Evolutionary conservation across 2,329 filamentous ascomycete species (phyloP).

Genomic region (Aspergillus sp.): DNA sequence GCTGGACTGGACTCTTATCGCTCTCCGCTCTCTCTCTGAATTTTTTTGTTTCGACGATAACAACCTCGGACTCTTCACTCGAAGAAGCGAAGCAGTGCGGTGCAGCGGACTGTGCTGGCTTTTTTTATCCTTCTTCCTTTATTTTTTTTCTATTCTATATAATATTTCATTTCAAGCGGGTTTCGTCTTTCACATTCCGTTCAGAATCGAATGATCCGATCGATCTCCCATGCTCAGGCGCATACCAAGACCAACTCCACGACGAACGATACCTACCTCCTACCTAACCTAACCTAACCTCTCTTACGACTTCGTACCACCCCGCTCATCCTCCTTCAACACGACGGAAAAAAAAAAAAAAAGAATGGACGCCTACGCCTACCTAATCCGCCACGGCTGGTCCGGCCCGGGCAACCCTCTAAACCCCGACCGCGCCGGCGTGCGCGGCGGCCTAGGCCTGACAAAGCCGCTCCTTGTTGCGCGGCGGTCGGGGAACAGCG

Average conservation of each 20-base stretch:
- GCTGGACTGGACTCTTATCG: not conserved
- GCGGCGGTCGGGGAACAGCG: slow-evolving; percentile 77
- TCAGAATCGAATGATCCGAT: not conserved
- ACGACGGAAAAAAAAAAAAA: too few relatives aligned
- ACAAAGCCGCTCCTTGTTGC: slow-evolving; percentile 79
- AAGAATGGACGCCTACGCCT: slow-evolving; percentile 77
- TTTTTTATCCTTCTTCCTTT: too few relatives aligned
- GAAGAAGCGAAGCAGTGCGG: too few relatives aligned
- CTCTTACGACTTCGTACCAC: too few relatives aligned
- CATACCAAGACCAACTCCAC: not conserved
- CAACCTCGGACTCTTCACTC: not conserved
- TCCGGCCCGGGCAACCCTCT: slow-evolving; percentile 84
- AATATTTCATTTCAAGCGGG: too few relatives aligned
- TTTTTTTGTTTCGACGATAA: not conserved
- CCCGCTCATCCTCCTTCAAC: too few relatives aligned
- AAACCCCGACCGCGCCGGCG: slow-evolving; percentile 59
- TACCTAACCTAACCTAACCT: not conserved
- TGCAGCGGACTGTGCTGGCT: too few relatives aligned
- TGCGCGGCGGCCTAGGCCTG: slow-evolving; percentile 70
- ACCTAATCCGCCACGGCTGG: slow-evolving; percentile 87
- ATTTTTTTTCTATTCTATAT: too few relatives aligned
- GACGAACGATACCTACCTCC: not conserved
- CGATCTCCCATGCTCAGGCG: not conserved
- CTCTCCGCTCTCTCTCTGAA: not conserved
- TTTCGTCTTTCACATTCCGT: too few relatives aligned